A percentile compares a stretch with the other conserved stretches of the same genome.
Conservation (phyloP, 2,329 filamentous ascomycete species). For the Ambrosiella beaveri region DNA sequence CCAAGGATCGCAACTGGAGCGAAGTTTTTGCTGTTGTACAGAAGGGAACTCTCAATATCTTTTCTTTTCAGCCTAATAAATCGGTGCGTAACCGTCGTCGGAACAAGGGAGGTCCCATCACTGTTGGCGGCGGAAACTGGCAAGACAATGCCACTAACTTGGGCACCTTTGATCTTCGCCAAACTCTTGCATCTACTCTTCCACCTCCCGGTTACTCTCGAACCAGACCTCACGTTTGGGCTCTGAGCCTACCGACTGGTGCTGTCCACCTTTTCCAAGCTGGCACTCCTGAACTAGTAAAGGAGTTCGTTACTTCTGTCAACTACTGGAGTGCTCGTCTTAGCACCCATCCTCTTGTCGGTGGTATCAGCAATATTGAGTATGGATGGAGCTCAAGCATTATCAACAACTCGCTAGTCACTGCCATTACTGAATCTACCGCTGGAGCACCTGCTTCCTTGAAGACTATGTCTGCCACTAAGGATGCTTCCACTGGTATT, state of each 20-base stretch:
- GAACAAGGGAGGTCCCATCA: slow-evolving; percentile 32
- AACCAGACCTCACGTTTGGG: slow-evolving; percentile 80
- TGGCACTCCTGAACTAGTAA: slow-evolving; percentile 83
- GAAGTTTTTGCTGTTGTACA: slow-evolving; percentile 94
- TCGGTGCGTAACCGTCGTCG: slow-evolving; percentile 50
- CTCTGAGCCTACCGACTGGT: slow-evolving; percentile 75
- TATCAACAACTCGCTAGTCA: slow-evolving; percentile 41
- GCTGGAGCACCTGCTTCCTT: slow-evolving; percentile 16
- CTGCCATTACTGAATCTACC: slow-evolving; percentile 28
- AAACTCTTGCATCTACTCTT: slow-evolving; percentile 79
- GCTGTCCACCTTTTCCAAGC: slow-evolving; percentile 98
- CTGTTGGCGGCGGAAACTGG: slow-evolving; percentile 94
- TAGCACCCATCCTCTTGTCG: slow-evolving; percentile 81
- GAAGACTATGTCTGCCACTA: slow-evolving; percentile 23
- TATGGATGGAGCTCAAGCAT: slow-evolving; percentile 89
- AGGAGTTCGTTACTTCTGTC: slow-evolving; percentile 82
- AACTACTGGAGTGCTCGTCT: slow-evolving; percentile 97
- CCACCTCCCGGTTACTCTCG: slow-evolving; percentile 89
- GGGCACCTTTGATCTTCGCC: slow-evolving; percentile 71
- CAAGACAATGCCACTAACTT: slow-evolving; percentile 87
- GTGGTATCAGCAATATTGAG: slow-evolving; percentile 90
- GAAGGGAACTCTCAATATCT: slow-evolving; percentile 83
- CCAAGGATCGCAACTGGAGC: slow-evolving; percentile 85
- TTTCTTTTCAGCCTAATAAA: slow-evolving; percentile 78
- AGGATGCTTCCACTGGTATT: slow-evolving; percentile 15